phyloP scores from a whole-genome alignment of 345 rosid genomes.

The Cardamine resedifolia region DNA sequence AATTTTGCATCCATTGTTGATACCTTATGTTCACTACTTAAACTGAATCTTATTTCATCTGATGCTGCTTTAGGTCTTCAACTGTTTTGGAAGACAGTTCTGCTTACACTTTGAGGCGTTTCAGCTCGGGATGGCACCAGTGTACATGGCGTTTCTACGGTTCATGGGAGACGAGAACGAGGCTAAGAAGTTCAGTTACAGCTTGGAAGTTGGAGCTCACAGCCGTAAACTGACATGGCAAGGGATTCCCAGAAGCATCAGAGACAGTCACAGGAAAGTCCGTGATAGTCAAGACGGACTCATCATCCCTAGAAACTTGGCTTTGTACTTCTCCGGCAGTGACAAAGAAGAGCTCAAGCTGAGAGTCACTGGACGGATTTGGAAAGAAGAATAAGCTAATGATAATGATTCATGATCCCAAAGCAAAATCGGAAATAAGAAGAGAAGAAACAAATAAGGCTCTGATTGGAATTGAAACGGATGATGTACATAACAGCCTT shows the following conservation, averaged over 20 bases:
- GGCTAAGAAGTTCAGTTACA: constrained; percentile 79
- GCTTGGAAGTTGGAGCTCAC: constrained; percentile 77
- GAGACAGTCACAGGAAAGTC: constrained; percentile 86
- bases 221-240: constrained; percentile 80
- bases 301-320: constrained; percentile 74
- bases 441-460: constrained; percentile 14
- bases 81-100: constrained; percentile 89
- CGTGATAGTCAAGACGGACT: constrained; percentile 89
- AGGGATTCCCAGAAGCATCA: constrained; percentile 84
- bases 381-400: constrained; percentile 71
- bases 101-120: constrained; percentile 96
- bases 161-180: constrained; percentile 95
- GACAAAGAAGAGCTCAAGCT: constrained; percentile 83
- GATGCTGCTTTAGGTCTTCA: constrained; percentile 59
- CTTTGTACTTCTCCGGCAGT: constrained; percentile 81
- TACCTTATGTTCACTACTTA: too few species aligned
- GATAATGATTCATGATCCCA: background rate
- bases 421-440: background rate
- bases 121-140: constrained; percentile 77
- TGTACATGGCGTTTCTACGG: constrained; percentile 85
- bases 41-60: background rate
- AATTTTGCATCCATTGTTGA: too few species aligned
- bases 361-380: constrained; percentile 78
- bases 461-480: constrained; percentile 14
- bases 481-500: constrained; percentile 33